A percentile compares a stretch with the other conserved stretches of the same genome.
Conservation (phyloP, 768 basidiomycete genomes). For the Cyathus striatus region DNA sequence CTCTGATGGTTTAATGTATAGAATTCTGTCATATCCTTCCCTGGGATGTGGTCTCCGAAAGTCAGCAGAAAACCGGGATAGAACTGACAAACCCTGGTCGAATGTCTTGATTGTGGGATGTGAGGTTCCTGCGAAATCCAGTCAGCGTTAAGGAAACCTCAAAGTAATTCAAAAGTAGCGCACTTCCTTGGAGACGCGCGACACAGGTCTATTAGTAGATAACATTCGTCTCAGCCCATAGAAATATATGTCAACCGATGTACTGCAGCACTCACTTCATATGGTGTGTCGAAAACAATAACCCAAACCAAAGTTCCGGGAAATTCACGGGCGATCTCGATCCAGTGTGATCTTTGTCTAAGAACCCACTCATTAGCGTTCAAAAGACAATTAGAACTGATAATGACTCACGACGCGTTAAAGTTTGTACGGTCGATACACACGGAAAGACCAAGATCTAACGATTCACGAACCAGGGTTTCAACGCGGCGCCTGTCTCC, state of each 20-base stretch:
- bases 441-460: slow-evolving; percentile 60
- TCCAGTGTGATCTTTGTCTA: slow-evolving; percentile 75
- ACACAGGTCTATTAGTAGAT: slow-evolving; percentile 51
- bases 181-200: slow-evolving; percentile 54
- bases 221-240: too few species aligned
- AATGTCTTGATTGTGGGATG: slow-evolving; percentile 74
- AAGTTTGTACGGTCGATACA: slow-evolving; percentile 81
- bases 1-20: slow-evolving; percentile 37
- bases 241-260: too few species aligned
- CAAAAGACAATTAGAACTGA: not conserved
- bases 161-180: slow-evolving; percentile 19
- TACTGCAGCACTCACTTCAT: slow-evolving; percentile 58
- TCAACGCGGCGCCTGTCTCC: slow-evolving; percentile 68
- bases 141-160: slow-evolving; percentile 2
- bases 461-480: slow-evolving; percentile 41
- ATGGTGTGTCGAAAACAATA: slow-evolving; percentile 74
- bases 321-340: slow-evolving; percentile 62
- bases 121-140: slow-evolving; percentile 43
- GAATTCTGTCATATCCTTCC: slow-evolving; percentile 67
- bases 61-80: slow-evolving; percentile 60
- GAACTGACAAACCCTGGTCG: slow-evolving; percentile 52
- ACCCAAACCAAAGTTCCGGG: slow-evolving; percentile 63
- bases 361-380: slow-evolving; percentile 11
- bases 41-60: slow-evolving; percentile 47
- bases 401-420: slow-evolving; percentile 48